Evolutionary conservation across 228 moss, liverwort and hornwort species (phyloP).

Genomic region (Sphagnum magellanicum): DNA sequence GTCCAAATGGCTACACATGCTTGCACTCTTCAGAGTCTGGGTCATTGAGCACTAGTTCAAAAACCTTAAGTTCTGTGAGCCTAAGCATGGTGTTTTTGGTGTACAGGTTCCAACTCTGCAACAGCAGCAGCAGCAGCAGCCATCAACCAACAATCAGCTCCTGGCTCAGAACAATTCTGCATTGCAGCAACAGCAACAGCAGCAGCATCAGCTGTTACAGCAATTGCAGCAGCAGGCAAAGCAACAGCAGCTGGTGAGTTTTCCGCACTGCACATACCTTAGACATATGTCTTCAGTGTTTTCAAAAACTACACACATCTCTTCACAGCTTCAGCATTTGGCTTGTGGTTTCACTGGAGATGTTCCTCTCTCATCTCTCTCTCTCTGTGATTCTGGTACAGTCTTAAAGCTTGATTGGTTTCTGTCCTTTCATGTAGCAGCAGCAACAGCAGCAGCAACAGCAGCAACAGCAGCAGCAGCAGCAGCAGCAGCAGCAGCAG

Average conservation of each 20-base stretch:
- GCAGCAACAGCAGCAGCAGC: constrained; percentile 3
- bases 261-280: no score
- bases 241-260: neutral
- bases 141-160: neutral
- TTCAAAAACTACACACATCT: no score
- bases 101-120: neutral
- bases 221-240: constrained; percentile 10
- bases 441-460: constrained; percentile 5
- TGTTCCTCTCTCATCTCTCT: no score
- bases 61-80: no score
- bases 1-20: no score
- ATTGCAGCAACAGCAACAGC: constrained; percentile 4
- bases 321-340: no score
- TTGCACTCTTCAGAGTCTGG: no score
- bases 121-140: constrained; percentile 4
- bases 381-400: no score
- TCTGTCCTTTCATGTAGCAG: neutral
- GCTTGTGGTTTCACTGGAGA: no score
- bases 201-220: neutral
- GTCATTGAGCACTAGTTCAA: no score
- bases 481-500: constrained; percentile 18
- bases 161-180: neutral
- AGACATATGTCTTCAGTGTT: no score
- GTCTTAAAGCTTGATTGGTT: neutral
- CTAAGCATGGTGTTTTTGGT: no score